Percentiles rank a stretch among this genome's conserved stretches.
These are phyloP conservation scores for Diversispora epigaea DNA, from an alignment of 192 early-diverging fungal species.

Conservation along the genomic window DNA sequence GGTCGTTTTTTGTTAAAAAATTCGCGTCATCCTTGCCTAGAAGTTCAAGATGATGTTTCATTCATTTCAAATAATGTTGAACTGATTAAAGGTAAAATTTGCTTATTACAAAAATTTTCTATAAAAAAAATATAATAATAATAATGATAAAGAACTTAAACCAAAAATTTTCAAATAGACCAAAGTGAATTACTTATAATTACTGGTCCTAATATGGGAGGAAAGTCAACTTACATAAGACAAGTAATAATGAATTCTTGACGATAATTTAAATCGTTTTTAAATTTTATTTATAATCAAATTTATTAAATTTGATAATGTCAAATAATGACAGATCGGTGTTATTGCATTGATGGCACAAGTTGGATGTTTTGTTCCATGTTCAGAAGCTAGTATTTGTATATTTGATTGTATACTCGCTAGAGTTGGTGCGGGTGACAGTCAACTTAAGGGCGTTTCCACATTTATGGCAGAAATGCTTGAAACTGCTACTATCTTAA, in stretches of 20 bases:
- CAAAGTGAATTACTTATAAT: constrained; percentile 82
- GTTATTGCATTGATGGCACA: constrained; percentile 94
- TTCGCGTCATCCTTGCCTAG: constrained; percentile 90
- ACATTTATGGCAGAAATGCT: constrained; percentile 98
- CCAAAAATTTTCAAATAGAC: constrained; percentile 37
- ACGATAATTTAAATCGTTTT: constrained; percentile 32
- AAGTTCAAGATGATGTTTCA: constrained; percentile 85
- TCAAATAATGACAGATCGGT: constrained; percentile 59
- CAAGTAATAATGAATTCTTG: constrained; percentile 65
- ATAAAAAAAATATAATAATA: too few species aligned
- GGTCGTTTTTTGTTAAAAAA: constrained; percentile 68
- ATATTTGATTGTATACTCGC: constrained; percentile 89
- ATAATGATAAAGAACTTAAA: constrained; percentile 18
- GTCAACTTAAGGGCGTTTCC: constrained; percentile 88
- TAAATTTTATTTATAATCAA: not conserved
- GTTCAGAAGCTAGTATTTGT: constrained; percentile 66
- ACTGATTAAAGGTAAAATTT: constrained; percentile 59
- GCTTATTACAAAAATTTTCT: not conserved
- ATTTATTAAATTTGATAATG: not conserved
- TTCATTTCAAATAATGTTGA: constrained; percentile 95
- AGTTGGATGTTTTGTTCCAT: constrained; percentile 92
- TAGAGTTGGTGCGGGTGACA: constrained; percentile 93
- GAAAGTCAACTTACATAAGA: constrained; percentile 96
- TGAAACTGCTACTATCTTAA: constrained; percentile 89
- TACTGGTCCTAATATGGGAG: constrained; percentile 98